Conservation (phyloP, 257 asterid genomes). For the Leonotis leonurus region DNA sequence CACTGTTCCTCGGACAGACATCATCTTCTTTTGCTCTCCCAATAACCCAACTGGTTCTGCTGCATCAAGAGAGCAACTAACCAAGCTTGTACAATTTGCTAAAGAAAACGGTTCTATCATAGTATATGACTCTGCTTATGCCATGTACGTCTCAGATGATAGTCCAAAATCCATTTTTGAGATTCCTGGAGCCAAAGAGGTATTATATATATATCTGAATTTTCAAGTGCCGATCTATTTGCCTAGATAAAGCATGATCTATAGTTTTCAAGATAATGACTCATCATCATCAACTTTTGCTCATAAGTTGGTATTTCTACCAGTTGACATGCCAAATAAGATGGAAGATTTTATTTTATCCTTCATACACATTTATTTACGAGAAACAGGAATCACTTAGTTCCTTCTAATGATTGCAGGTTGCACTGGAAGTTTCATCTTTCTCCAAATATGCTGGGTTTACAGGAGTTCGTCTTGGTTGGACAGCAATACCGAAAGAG, state of each 20-base stretch:
- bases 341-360: not conserved
- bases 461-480: constrained; percentile 97
- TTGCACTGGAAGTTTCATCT: constrained; percentile 94
- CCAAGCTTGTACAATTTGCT: constrained; percentile 79
- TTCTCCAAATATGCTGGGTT: constrained; percentile 95
- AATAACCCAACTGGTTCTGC: constrained; percentile 94
- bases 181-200: constrained; percentile 98
- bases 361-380: not conserved
- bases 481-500: constrained; percentile 89
- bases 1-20: constrained; percentile 55
- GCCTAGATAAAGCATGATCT: no score
- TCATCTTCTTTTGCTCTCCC: constrained; percentile 95
- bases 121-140: constrained; percentile 96
- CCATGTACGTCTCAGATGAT: constrained; percentile 88
- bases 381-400: not conserved
- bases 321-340: not conserved
- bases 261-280: no score
- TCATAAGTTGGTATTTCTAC: not conserved
- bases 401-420: constrained; percentile 39
- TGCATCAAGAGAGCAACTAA: constrained; percentile 88
- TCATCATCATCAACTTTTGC: not conserved
- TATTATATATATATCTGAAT: constrained; percentile 16
- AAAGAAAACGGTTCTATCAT: constrained; percentile 88
- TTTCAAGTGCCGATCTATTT: no score
- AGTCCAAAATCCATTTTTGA: constrained; percentile 85